phyloP scores from a whole-genome alignment of 768 basidiomycete genomes.

The Zangia roseola region DNA sequence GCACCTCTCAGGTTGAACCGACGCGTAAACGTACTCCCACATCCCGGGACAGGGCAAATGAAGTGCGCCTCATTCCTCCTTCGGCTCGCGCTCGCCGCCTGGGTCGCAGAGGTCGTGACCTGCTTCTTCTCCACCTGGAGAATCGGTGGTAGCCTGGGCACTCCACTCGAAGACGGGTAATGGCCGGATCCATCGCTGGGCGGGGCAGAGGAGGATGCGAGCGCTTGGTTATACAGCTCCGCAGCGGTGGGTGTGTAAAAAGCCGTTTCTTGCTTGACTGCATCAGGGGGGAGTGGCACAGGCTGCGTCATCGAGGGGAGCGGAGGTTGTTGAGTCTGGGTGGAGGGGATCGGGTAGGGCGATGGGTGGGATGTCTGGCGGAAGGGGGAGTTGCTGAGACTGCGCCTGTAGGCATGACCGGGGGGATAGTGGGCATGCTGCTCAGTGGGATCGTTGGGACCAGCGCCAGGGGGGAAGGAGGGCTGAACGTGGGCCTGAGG shows the following conservation, averaged over 20 bases:
- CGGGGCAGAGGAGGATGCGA: conserved; percentile 30
- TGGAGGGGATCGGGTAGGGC: conserved; percentile 38
- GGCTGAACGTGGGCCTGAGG: conserved; percentile 34
- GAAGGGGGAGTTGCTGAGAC: conserved; percentile 33
- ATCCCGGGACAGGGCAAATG: conserved; percentile 91
- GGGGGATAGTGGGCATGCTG: conserved; percentile 36
- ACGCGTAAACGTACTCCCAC: conserved; percentile 96
- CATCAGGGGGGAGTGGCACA: conserved; percentile 19
- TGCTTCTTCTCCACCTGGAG: conserved; percentile 91
- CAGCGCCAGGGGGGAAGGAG: conserved; percentile 34
- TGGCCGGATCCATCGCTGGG: conserved; percentile 25
- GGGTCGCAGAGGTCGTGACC: conserved; percentile 93
- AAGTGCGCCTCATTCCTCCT: conserved; percentile 91
- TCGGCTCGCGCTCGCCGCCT: conserved; percentile 86
- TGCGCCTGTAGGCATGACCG: conserved; percentile 34
- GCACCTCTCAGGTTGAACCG: conserved; percentile 84
- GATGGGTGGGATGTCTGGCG: conserved; percentile 41
- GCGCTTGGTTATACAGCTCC: conserved; percentile 52
- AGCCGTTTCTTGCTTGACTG: conserved; percentile 41
- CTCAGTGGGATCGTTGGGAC: conserved; percentile 33
- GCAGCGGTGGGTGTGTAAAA: conserved; percentile 54
- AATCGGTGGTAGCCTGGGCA: conserved; percentile 74
- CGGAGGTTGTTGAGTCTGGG: conserved; percentile 27
- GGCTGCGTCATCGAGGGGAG: conserved; percentile 27
- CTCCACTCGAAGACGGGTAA: conserved; percentile 30